phyloP scores from a whole-genome alignment of 805 yeast genomes.

The Metschnikowia reukaufii region DNA sequence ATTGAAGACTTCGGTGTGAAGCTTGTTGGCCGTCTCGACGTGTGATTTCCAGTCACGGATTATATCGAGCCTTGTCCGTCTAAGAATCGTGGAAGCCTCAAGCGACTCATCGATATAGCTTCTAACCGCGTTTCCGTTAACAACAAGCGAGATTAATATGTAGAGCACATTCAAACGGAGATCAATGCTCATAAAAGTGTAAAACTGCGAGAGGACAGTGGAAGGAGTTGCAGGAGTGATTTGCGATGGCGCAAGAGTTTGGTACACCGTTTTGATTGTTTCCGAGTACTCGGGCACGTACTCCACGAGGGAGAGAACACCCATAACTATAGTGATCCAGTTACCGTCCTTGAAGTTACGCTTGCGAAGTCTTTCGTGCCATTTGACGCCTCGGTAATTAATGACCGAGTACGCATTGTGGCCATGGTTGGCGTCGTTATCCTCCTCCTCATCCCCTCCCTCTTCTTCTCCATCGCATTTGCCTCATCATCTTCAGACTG shows the following conservation, averaged over 20 bases:
- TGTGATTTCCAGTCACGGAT: constrained; percentile 57
- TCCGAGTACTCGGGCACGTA: constrained; percentile 54
- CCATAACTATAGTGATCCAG: constrained; percentile 79
- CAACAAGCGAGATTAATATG: constrained; percentile 62
- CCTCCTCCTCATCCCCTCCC: constrained; percentile 23
- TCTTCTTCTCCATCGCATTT: constrained; percentile 19
- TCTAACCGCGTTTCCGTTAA: constrained; percentile 59
- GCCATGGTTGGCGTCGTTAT: constrained; percentile 12
- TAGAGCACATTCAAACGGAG: constrained; percentile 58
- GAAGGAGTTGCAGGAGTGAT: constrained; percentile 48
- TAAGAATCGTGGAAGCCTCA: constrained; percentile 58
- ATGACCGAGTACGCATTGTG: constrained; percentile 50
- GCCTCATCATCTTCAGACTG: constrained; percentile 19
- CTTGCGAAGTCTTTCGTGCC: constrained; percentile 77
- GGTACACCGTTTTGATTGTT: constrained; percentile 51
- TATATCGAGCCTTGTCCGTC: constrained; percentile 67
- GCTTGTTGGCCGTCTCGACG: constrained; percentile 50
- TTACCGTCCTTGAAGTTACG: constrained; percentile 79
- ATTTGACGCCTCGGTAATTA: constrained; percentile 58
- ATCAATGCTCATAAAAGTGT: constrained; percentile 47
- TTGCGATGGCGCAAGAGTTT: constrained; percentile 54
- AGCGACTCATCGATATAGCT: constrained; percentile 64
- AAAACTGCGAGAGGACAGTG: constrained; percentile 56
- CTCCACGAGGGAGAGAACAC: constrained; percentile 63
- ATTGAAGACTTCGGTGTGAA: constrained; percentile 26